These are phyloP conservation scores for Hyphopichia fennica DNA, from an alignment of 1,139 yeast species.

Conservation along the genomic window DNA sequence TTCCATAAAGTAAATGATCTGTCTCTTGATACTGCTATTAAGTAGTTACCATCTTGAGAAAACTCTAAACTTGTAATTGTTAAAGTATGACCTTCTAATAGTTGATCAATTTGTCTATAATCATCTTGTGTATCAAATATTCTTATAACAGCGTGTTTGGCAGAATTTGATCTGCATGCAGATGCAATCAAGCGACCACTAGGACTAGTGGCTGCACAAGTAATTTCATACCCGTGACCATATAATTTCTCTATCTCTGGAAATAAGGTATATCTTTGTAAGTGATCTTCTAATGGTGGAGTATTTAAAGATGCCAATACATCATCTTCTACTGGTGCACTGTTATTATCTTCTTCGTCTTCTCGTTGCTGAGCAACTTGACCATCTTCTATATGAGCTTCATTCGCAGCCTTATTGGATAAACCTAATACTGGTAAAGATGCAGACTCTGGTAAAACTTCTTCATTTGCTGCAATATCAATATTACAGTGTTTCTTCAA, in stretches of 20 bases:
- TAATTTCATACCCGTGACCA: constrained; percentile 96
- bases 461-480: constrained; percentile 20
- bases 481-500: constrained; percentile 57
- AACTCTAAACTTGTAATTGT: constrained; percentile 84
- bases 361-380: constrained; percentile 36
- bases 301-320: constrained; percentile 42
- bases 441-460: constrained; percentile 70
- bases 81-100: constrained; percentile 65
- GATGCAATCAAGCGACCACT: constrained; percentile 72
- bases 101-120: constrained; percentile 35
- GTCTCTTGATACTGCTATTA: constrained; percentile 87
- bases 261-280: constrained; percentile 90
- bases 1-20: constrained; percentile 82
- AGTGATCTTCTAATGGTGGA: constrained; percentile 86
- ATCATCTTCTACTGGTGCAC: constrained; percentile 42
- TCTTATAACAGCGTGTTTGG: constrained; percentile 83
- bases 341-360: constrained; percentile 30
- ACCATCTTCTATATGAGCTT: constrained; percentile 40
- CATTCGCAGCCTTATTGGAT: constrained; percentile 81
- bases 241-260: constrained; percentile 93
- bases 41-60: constrained; percentile 65
- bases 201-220: constrained; percentile 72
- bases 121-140: constrained; percentile 60
- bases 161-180: constrained; percentile 86
- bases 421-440: constrained; percentile 91